Evolutionary conservation across 1,139 yeast genomes (phyloP), one percentile per base, ranked within the genome.

Genomic region (Magnusiomyces sp.): DNA sequence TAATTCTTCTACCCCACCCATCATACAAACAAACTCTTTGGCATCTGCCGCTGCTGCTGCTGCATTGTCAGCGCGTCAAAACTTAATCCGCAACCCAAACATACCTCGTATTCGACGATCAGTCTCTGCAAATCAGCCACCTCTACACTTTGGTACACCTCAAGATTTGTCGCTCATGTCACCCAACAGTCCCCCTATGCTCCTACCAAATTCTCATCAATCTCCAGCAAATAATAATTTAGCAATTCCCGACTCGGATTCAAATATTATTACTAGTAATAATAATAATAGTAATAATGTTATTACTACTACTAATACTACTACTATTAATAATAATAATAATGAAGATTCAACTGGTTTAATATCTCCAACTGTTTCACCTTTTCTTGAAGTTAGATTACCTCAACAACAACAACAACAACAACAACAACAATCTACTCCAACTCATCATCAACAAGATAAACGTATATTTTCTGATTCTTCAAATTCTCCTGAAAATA

Each of bases 361-460:
- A 9, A 46, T 48, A 33, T 52, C 54, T 5, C 54, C 54, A n/a
- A 46, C 39, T 3, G 50, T 49, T 5, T 52, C 54, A 5, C 54
- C 54, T 5, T 52, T 42, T 34, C 19, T 47, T 42, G 16, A 50
- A 7, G 43, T 47, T 11, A 39, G 49, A 16, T 49, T 49, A 16
- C 48, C 54, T n/a, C n/a, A n/a, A n/a, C n/a, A n/a, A n/a, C n/a
- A n/a, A n/a, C n/a, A n/a, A n/a, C n/a, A n/a, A n/a, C n/a, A n/a
- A n/a, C n/a, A n/a, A n/a, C n/a, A n/a, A n/a, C n/a, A n/a, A n/a
- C n/a, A n/a, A n/a, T n/a, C n/a, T n/a, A n/a, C n/a, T n/a, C n/a
- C n/a, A n/a, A n/a, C n/a, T n/a, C n/a, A n/a, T n/a, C n/a, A n/a
- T n/a, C n/a, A n/a, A n/a, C n/a, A n/a, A n/a, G n/a, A n/a, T n/a